A percentile compares a stretch with the other conserved stretches of the same genome.
Evolutionary conservation across 2,329 filamentous ascomycete species (phyloP).

Genomic region (Fusarium sp.): DNA sequence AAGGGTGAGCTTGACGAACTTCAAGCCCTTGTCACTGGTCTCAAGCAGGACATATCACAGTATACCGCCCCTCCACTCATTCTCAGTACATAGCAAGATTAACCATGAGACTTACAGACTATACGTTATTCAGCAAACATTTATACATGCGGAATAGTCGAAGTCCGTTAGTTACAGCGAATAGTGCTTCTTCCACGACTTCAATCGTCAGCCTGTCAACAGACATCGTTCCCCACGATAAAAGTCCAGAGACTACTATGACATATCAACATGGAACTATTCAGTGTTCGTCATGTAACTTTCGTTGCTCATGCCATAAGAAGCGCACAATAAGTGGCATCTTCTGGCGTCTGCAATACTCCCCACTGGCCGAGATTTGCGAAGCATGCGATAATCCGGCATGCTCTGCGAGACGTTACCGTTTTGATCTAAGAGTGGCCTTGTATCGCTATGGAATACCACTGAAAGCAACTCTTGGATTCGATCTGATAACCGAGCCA

Average conservation of each 20-base stretch:
- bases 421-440: not conserved
- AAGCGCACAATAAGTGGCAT: not conserved
- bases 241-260: fast-evolving
- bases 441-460: not conserved
- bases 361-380: not conserved
- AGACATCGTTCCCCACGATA: not conserved
- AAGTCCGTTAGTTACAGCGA: fast-evolving
- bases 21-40: not conserved
- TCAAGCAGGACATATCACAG: not conserved
- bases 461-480: not conserved
- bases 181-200: not conserved
- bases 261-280: not conserved
- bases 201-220: not conserved
- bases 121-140: not conserved
- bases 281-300: not conserved
- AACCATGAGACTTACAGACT: not conserved
- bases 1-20: not conserved
- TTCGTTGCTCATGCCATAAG: conserved; percentile 2
- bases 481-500: not conserved
- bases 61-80: not conserved
- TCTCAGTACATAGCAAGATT: fast-evolving
- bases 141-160: not conserved
- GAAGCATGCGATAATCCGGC: not conserved
- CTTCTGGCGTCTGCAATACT: conserved; percentile 10
- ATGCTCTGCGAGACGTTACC: not conserved